phyloP scores from a whole-genome alignment of 2,329 filamentous ascomycete species.

The Arthrinium phaeospermum region DNA sequence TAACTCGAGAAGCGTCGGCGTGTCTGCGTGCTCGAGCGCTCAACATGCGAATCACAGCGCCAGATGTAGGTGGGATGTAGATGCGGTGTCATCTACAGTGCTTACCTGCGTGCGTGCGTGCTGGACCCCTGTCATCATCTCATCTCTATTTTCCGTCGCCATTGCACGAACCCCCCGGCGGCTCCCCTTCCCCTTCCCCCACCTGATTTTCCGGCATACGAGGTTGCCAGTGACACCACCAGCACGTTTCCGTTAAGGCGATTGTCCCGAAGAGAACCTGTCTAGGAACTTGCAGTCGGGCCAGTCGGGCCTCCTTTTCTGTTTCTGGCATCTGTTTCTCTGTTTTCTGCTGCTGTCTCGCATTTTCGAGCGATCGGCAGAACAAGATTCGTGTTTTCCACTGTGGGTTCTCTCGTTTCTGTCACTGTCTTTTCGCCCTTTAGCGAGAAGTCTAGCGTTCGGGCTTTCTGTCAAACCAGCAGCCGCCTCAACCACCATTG shows the following conservation, averaged over 20 bases:
- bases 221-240: constrained; percentile 11
- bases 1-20: neutral
- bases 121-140: constrained; percentile 7
- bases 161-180: constrained; percentile 4
- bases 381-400: constrained; percentile 3
- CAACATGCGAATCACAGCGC: neutral
- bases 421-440: neutral
- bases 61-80: neutral
- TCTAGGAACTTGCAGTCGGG: neutral
- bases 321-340: neutral
- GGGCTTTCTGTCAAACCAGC: constrained; percentile 7
- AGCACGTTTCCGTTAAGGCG: constrained; percentile 12
- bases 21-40: neutral
- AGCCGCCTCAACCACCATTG: constrained; percentile 1
- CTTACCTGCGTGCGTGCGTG: neutral
- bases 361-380: constrained; percentile 3
- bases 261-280: neutral
- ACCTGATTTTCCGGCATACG: constrained; percentile 9
- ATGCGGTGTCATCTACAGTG: constrained; percentile 5
- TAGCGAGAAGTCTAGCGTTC: constrained; percentile 7
- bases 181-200: neutral
- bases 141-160: neutral
- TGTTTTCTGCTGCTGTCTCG: neutral
- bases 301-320: neutral
- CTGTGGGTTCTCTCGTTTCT: neutral